Evolutionary conservation across 164 flowering plant species (phyloP).

Genomic region (Hamamelis virginiana): DNA sequence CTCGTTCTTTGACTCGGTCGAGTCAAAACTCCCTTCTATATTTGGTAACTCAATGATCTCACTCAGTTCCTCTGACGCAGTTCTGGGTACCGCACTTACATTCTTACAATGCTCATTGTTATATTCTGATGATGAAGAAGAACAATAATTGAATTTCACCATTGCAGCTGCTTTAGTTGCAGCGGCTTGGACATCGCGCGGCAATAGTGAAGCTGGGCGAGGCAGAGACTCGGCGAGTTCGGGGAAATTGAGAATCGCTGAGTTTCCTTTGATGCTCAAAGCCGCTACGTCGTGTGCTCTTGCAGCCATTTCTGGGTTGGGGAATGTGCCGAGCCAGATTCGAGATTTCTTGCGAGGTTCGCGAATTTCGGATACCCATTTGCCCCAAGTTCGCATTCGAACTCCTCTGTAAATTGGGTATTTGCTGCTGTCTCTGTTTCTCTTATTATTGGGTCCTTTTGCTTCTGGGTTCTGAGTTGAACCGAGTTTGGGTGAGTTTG

Average conservation of each 20-base stretch:
- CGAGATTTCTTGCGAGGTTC: no score
- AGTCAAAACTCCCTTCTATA: constrained; percentile 33
- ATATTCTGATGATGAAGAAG: constrained; percentile 17
- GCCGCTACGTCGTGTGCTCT: constrained; percentile 89
- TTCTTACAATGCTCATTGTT: background rate
- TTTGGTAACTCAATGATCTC: constrained; percentile 70
- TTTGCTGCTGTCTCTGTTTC: constrained; percentile 35
- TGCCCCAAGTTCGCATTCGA: constrained; percentile 84
- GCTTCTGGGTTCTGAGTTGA: no score
- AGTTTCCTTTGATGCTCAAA: constrained; percentile 59
- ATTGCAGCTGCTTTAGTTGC: constrained; percentile 73
- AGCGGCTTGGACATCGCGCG: no score
- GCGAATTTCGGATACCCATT: constrained; percentile 93
- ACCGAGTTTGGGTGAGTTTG: no score
- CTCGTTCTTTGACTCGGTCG: constrained; percentile 25
- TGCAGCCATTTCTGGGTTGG: constrained; percentile 87
- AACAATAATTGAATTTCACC: constrained; percentile 31
- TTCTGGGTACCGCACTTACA: constrained; percentile 13
- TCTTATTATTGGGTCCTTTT: no score
- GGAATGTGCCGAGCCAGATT: constrained; percentile 86
- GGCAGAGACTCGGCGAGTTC: constrained; percentile 55
- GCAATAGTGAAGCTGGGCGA: constrained; percentile 52
- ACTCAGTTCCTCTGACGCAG: constrained; percentile 44
- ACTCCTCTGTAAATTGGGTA: constrained; percentile 80
- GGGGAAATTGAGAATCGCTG: constrained; percentile 76